A percentile compares a stretch with the other conserved stretches of the same genome.
phyloP scores from a whole-genome alignment of 441 rosid genomes.

The Heliophila coronopifolia region DNA sequence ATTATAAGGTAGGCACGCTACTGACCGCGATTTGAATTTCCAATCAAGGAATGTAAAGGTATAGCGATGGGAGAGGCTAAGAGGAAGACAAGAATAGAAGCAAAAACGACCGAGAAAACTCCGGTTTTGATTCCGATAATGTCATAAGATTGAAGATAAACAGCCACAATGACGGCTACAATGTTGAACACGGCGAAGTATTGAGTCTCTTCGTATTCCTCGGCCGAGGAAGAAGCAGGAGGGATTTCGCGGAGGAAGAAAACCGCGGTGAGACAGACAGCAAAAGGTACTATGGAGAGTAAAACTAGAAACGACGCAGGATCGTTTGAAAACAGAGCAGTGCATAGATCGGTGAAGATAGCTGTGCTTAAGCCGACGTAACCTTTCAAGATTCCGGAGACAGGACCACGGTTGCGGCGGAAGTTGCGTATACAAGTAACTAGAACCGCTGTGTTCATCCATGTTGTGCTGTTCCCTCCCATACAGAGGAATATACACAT shows the following conservation, averaged over 20 bases:
- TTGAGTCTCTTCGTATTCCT: conserved; percentile 32
- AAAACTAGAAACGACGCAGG: conserved; percentile 42
- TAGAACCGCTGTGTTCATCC: conserved; percentile 59
- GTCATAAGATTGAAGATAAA: conserved; percentile 44
- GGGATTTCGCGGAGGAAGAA: conserved; percentile 47
- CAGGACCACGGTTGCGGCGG: conserved; percentile 47
- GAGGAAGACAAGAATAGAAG: conserved; percentile 35
- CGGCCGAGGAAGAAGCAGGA: conserved; percentile 23
- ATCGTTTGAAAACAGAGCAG: conserved; percentile 44
- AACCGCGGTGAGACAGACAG: conserved; percentile 43
- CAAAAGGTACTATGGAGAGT: conserved; percentile 40
- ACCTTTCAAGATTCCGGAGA: conserved; percentile 52
- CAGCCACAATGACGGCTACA: conserved; percentile 40
- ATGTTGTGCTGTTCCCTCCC: conserved; percentile 60
- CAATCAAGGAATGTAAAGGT: conserved; percentile 31
- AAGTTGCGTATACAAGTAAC: conserved; percentile 52
- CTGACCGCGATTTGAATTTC: neutral
- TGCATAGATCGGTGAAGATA: conserved; percentile 48
- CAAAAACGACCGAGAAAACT: conserved; percentile 33
- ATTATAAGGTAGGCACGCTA: no score
- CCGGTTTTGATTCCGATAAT: conserved; percentile 36
- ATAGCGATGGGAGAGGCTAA: conserved; percentile 40
- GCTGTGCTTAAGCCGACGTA: conserved; percentile 52
- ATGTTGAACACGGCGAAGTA: conserved; percentile 42
- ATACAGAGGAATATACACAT: conserved; percentile 50